Conservation (phyloP, 148 eudicot species). For the Rhododendron ferrugineum region DNA sequence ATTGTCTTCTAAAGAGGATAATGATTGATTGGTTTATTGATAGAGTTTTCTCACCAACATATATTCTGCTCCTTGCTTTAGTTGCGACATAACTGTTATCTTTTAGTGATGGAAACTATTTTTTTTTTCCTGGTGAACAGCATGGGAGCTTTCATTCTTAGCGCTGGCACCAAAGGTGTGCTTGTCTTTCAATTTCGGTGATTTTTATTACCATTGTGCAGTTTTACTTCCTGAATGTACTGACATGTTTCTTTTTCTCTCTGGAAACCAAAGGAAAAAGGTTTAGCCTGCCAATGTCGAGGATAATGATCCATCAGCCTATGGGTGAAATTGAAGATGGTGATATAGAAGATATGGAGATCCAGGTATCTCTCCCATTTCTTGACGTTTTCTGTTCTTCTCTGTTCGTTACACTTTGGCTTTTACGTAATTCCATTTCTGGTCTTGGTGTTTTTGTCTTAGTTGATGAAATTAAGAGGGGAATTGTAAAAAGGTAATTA, state of each 20-base stretch:
- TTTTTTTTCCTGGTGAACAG: conserved; percentile 3
- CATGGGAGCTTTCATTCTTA: conserved; percentile 28
- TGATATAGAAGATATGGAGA: conserved; percentile 71
- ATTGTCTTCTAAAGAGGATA: background rate
- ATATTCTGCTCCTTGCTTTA: background rate
- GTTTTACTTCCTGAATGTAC: background rate
- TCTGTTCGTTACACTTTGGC: background rate
- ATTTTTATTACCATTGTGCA: background rate
- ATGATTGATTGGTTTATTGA: background rate
- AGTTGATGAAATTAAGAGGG: background rate
- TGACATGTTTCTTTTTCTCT: conserved; percentile 6
- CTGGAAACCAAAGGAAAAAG: conserved; percentile 59
- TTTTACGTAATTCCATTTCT: background rate
- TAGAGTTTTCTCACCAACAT: background rate
- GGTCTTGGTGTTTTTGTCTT: background rate
- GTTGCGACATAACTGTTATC: background rate
- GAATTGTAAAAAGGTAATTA: background rate
- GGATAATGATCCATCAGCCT: conserved; percentile 99
- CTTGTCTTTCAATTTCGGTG: background rate
- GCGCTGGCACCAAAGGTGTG: conserved; percentile 24
- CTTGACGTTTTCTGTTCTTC: background rate
- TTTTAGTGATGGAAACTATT: background rate
- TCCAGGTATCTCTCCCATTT: conserved; percentile 50
- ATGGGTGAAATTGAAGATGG: conserved; percentile 79
- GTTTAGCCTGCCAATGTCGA: conserved; percentile 86